These are phyloP conservation scores for Myriosclerotinia scirpicola DNA, from an alignment of 2,329 filamentous ascomycete genomes.

Conservation along the genomic window DNA sequence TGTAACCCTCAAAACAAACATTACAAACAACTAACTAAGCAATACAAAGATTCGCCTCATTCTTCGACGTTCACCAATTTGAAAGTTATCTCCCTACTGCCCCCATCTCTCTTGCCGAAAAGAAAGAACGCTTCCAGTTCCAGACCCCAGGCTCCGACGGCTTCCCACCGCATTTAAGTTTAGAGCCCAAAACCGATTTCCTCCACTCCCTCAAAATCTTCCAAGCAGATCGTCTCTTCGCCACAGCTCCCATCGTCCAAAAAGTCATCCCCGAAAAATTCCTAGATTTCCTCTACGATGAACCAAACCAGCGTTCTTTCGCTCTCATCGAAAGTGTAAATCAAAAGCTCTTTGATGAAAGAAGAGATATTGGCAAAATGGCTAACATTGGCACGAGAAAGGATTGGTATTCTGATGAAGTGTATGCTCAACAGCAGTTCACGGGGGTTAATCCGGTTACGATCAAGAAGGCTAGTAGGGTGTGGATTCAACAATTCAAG, in stretches of 20 bases:
- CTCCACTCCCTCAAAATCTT: constrained; percentile 19
- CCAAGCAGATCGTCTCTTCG: constrained; percentile 12
- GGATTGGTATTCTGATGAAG: constrained; percentile 40
- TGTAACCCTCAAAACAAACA: background rate
- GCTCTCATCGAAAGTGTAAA: constrained; percentile 14
- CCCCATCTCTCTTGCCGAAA: constrained; percentile 1
- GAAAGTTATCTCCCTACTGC: constrained; percentile 6
- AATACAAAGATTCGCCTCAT: constrained; percentile 13
- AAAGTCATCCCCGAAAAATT: constrained; percentile 18
- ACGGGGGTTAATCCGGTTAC: constrained; percentile 41
- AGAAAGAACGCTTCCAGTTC: constrained; percentile 18
- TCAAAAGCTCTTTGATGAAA: constrained; percentile 1
- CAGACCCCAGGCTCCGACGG: constrained; percentile 17
- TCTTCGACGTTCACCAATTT: constrained; percentile 19
- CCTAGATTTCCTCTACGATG: constrained; percentile 16
- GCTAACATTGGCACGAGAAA: constrained; percentile 26
- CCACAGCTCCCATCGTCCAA: constrained; percentile 9
- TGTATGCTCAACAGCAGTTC: constrained; percentile 46
- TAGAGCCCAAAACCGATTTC: constrained; percentile 10
- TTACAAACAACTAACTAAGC: background rate
- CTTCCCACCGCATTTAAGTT: constrained; percentile 13
- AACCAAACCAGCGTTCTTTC: constrained; percentile 18
- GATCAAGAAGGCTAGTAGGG: constrained; percentile 27
- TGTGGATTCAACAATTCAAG: constrained; percentile 32
- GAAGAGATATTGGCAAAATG: constrained; percentile 19